These are phyloP conservation scores for Xylariaceae sp. DNA, from an alignment of 2,329 filamentous ascomycete species.

Conservation along the genomic window DNA sequence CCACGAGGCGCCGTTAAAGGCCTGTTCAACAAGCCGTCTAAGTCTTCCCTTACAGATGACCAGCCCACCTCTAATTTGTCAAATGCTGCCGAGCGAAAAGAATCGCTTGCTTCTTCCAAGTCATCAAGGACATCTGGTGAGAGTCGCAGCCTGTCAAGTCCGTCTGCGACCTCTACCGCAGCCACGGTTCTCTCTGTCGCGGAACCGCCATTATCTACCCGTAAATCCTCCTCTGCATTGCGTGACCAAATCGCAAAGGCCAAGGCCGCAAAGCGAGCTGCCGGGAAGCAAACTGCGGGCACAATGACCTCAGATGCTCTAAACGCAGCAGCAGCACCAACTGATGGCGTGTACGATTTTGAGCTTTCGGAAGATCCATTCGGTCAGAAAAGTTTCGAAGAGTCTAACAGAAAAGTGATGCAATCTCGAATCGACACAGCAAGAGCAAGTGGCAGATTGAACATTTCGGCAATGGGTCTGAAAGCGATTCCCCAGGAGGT, in stretches of 20 bases:
- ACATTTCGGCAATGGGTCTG: slow-evolving; percentile 80
- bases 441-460: slow-evolving; percentile 73
- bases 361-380: slow-evolving; percentile 63
- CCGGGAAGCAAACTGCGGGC: slow-evolving; percentile 35
- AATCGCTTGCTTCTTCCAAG: slow-evolving; percentile 38
- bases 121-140: slow-evolving; percentile 39
- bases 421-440: slow-evolving; percentile 68
- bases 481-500: slow-evolving; percentile 78
- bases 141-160: slow-evolving; percentile 34
- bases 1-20: slow-evolving; percentile 51
- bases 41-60: slow-evolving; percentile 38
- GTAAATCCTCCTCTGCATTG: slow-evolving; percentile 73
- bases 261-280: slow-evolving; percentile 70
- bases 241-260: slow-evolving; percentile 91
- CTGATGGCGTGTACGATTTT: slow-evolving; percentile 54
- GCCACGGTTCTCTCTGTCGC: slow-evolving; percentile 37
- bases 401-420: slow-evolving; percentile 61
- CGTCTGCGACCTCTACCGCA: slow-evolving; percentile 38
- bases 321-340: slow-evolving; percentile 42
- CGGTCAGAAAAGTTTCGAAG: slow-evolving; percentile 58
- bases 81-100: slow-evolving; percentile 35
- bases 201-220: slow-evolving; percentile 29
- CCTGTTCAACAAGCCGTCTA: slow-evolving; percentile 53
- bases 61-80: slow-evolving; percentile 25
- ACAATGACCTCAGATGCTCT: slow-evolving; percentile 23